Conservation (phyloP, 2,329 filamentous ascomycete genomes). For the Trichoderma sp. region DNA sequence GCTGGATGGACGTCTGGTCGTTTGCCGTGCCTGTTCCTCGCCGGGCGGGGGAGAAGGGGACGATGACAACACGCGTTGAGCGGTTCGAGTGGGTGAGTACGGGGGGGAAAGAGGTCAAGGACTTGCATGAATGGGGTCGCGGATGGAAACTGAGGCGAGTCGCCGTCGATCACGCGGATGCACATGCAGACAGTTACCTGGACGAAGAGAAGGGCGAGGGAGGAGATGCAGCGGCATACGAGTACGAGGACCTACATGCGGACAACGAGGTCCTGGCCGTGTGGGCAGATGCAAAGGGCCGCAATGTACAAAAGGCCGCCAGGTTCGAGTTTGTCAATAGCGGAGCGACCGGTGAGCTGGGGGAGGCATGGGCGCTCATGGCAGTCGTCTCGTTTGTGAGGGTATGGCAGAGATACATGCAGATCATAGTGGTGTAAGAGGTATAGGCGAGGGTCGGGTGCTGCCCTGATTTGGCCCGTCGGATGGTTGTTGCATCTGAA, state of each 20-base stretch:
- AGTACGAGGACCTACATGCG: neutral
- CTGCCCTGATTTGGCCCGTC: neutral
- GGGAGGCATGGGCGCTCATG: slow-evolving; percentile 49
- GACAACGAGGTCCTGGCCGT: slow-evolving; percentile 49
- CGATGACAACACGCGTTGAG: slow-evolving; percentile 29
- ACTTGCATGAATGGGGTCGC: slow-evolving; percentile 36
- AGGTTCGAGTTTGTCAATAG: slow-evolving; percentile 48
- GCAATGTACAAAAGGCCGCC: slow-evolving; percentile 36
- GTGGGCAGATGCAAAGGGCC: slow-evolving; percentile 34
- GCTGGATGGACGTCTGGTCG: slow-evolving; percentile 31
- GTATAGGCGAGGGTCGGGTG: neutral
- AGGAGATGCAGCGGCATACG: slow-evolving; percentile 24
- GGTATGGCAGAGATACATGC: slow-evolving; percentile 29
- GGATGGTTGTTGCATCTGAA: neutral
- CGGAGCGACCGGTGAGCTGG: slow-evolving; percentile 44
- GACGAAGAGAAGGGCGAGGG: neutral
- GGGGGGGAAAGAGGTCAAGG: slow-evolving; percentile 40
- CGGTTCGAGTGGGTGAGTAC: slow-evolving; percentile 50
- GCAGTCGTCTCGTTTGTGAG: slow-evolving; percentile 41
- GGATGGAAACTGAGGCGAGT: slow-evolving; percentile 46
- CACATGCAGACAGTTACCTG: neutral
- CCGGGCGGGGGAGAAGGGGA: slow-evolving; percentile 7
- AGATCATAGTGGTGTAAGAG: neutral
- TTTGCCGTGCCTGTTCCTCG: slow-evolving; percentile 44
- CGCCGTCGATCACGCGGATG: neutral